Conservation (phyloP, 345 rosid species). For the Schrenkiella parvula region DNA sequence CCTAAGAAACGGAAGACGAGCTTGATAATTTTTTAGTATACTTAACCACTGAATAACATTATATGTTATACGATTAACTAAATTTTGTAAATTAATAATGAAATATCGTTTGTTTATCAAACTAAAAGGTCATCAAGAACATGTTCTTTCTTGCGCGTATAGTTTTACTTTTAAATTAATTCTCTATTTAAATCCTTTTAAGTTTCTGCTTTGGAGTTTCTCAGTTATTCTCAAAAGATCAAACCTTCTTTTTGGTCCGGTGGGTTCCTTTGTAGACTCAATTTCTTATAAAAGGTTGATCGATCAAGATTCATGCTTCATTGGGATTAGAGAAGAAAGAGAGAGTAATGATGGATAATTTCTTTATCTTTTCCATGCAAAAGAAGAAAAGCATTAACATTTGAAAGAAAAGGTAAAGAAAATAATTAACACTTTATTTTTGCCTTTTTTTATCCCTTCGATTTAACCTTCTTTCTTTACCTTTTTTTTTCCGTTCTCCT, state of each 20-base stretch:
- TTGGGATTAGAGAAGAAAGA: slow-evolving; percentile 38
- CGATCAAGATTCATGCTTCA: slow-evolving; percentile 37
- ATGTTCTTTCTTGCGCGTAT: slow-evolving; percentile 10
- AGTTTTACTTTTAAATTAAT: neutral
- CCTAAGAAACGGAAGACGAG: too few species aligned
- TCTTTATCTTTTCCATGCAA: slow-evolving; percentile 38
- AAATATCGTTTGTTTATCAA: neutral
- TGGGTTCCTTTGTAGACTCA: slow-evolving; percentile 23
- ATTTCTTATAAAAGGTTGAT: slow-evolving; percentile 14
- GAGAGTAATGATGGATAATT: slow-evolving; percentile 27
- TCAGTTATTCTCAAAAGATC: slow-evolving; percentile 5
- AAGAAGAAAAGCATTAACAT: slow-evolving; percentile 31
- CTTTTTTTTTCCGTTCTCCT: slow-evolving; percentile 22
- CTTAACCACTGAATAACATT: neutral
- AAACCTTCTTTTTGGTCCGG: slow-evolving; percentile 24
- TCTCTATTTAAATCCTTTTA: neutral
- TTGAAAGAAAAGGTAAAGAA: slow-evolving; percentile 21
- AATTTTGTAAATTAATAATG: neutral
- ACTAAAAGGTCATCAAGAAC: neutral
- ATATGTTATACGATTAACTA: neutral
- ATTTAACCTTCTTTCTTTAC: slow-evolving; percentile 29
- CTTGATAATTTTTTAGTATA: neutral
- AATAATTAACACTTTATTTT: slow-evolving; percentile 23
- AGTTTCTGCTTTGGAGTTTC: slow-evolving; percentile 6
- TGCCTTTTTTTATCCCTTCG: slow-evolving; percentile 13